phyloP scores from a whole-genome alignment of 352 stramenopile species.

The Peronosclerospora sorghi region DNA sequence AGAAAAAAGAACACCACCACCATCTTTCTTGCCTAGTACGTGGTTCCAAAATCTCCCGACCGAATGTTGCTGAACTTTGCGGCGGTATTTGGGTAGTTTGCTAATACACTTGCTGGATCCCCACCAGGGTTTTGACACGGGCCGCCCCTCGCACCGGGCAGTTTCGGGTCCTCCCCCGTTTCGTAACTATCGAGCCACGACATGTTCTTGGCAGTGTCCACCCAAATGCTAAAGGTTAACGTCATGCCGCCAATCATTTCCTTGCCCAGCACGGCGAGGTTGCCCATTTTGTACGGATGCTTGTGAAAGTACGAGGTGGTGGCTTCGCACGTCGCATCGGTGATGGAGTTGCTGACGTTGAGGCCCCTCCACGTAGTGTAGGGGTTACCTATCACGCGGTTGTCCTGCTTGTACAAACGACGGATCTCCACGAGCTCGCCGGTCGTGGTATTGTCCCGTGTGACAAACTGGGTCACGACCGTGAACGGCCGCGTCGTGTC shows the following conservation, averaged over 20 bases:
- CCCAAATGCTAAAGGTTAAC: slow-evolving; percentile 57
- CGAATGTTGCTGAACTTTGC: slow-evolving; percentile 36
- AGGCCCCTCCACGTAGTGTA: slow-evolving; percentile 6
- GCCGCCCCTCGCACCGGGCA: slow-evolving; percentile 36
- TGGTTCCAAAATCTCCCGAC: slow-evolving; percentile 45
- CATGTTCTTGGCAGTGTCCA: slow-evolving; percentile 36
- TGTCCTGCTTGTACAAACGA: slow-evolving; percentile 13
- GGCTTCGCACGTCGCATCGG: slow-evolving; percentile 9
- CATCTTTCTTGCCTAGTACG: too few relatives aligned
- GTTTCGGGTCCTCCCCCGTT: slow-evolving; percentile 17
- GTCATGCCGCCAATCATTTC: slow-evolving; percentile 44
- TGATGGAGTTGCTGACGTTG: slow-evolving; percentile 15
- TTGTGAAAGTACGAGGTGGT: slow-evolving; percentile 26
- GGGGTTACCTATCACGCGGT: slow-evolving; percentile 9
- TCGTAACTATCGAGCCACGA: slow-evolving; percentile 62
- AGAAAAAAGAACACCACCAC: too few relatives aligned
- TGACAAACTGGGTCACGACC: too few relatives aligned
- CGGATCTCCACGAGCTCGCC: slow-evolving; percentile 10
- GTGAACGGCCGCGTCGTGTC: too few relatives aligned
- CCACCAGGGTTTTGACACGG: slow-evolving; percentile 32
- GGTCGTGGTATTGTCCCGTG: slow-evolving; percentile 10
- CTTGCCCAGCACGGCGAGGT: slow-evolving; percentile 28
- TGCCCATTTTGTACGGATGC: slow-evolving; percentile 25
- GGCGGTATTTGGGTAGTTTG: slow-evolving; percentile 30
- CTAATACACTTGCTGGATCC: slow-evolving; percentile 26